phyloP scores from a whole-genome alignment of 805 yeast genomes.

The Saccharomycopsis sp. region DNA sequence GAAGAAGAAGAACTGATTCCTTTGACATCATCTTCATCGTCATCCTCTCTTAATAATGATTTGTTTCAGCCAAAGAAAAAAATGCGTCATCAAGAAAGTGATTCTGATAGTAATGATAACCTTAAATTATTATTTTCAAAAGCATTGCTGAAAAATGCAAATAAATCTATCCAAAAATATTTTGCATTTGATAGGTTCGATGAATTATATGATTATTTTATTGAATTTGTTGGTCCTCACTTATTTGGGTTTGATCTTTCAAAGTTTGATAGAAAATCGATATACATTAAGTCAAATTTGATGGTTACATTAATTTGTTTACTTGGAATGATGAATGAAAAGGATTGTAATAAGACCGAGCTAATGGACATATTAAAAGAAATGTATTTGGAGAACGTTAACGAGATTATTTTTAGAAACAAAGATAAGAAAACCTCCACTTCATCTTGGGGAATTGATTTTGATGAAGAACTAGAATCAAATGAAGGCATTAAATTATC shows the following conservation, averaged over 20 bases:
- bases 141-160: no score
- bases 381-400: conserved; percentile 6
- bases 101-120: no score
- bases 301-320: conserved; percentile 50
- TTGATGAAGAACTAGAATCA: no score
- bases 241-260: conserved; percentile 55
- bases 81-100: no score
- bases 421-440: neutral
- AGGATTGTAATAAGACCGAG: conserved; percentile 19
- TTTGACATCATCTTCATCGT: no score
- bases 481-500: no score
- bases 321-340: conserved; percentile 53
- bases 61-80: no score
- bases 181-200: conserved; percentile 15
- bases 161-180: no score
- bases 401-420: conserved; percentile 2
- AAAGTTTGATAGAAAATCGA: conserved; percentile 34
- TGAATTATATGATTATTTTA: conserved; percentile 42
- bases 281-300: conserved; percentile 49
- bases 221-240: conserved; percentile 47
- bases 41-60: no score
- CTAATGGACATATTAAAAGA: conserved; percentile 12
- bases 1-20: no score
- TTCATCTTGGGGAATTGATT: neutral
- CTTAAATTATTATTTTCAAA: no score